Conservation (phyloP, 805 yeast genomes). For the Pichia californica region DNA sequence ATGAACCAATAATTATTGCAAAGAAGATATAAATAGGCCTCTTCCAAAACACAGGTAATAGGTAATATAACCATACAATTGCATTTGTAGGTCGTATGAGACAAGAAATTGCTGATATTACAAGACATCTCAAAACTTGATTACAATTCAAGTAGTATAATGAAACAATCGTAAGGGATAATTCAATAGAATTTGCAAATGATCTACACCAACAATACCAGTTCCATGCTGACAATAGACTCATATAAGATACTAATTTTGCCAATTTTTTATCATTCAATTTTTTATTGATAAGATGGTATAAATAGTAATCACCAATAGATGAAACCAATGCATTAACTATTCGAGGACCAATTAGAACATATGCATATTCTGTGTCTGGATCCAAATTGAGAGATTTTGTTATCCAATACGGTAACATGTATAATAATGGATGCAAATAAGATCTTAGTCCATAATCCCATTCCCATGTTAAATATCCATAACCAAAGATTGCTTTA, state of each 20-base stretch:
- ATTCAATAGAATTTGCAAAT: slow-evolving; percentile 79
- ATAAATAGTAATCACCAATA: slow-evolving; percentile 58
- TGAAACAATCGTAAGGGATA: slow-evolving; percentile 60
- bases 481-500: slow-evolving; percentile 63
- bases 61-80: slow-evolving; percentile 67
- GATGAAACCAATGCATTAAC: slow-evolving; percentile 66
- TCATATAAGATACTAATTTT: slow-evolving; percentile 38
- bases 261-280: slow-evolving; percentile 32
- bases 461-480: slow-evolving; percentile 96
- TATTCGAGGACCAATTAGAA: slow-evolving; percentile 54
- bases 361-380: slow-evolving; percentile 21
- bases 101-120: slow-evolving; percentile 55
- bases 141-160: slow-evolving; percentile 53
- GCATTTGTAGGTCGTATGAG: slow-evolving; percentile 81
- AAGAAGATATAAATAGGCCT: slow-evolving; percentile 2
- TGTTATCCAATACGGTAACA: slow-evolving; percentile 34
- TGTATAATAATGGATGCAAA: slow-evolving; percentile 71
- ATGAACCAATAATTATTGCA: slow-evolving; percentile 7
- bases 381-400: slow-evolving; percentile 31
- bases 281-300: slow-evolving; percentile 33
- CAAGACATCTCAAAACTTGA: slow-evolving; percentile 21
- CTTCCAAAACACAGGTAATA: slow-evolving; percentile 29
- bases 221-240: slow-evolving; percentile 67
- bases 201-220: slow-evolving; percentile 78
- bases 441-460: slow-evolving; percentile 63